phyloP scores from a whole-genome alignment of 257 asterid species.

The Paulownia fortunei region DNA sequence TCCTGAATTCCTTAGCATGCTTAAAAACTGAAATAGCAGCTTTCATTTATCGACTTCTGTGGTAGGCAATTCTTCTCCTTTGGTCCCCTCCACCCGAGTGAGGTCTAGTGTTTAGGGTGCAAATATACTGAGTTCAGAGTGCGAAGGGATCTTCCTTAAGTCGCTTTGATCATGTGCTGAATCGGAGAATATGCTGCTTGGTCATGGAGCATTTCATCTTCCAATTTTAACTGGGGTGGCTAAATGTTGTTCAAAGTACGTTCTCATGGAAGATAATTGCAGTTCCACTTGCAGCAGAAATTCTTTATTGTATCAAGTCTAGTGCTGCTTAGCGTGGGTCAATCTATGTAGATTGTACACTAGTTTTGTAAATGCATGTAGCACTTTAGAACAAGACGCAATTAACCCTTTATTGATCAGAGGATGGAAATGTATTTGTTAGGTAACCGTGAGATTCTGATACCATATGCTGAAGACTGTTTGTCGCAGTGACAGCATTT shows the following conservation, averaged over 20 bases:
- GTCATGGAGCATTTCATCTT: background rate
- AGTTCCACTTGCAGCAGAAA: background rate
- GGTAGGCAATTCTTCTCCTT: constrained; percentile 4
- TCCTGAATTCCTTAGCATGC: constrained; percentile 38
- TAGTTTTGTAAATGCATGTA: background rate
- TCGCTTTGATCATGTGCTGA: too few species aligned
- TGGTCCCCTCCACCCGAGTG: constrained; percentile 2
- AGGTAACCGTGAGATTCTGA: too few species aligned
- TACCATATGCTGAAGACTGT: too few species aligned
- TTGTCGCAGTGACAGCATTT: too few species aligned
- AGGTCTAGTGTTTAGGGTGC: background rate
- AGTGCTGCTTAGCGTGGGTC: too few species aligned
- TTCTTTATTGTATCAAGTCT: background rate
- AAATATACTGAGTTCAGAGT: too few species aligned
- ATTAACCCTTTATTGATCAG: too few species aligned
- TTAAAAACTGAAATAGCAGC: constrained; percentile 28
- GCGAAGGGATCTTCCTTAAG: too few species aligned
- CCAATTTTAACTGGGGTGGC: background rate
- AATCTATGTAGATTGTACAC: background rate
- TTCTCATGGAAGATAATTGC: background rate
- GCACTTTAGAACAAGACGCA: too few species aligned
- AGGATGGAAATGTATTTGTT: too few species aligned
- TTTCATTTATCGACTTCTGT: constrained; percentile 26
- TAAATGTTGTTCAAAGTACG: background rate
- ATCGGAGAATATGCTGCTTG: too few species aligned